phyloP scores from a whole-genome alignment of 441 rosid species.

The Euphorbia celastroides region DNA sequence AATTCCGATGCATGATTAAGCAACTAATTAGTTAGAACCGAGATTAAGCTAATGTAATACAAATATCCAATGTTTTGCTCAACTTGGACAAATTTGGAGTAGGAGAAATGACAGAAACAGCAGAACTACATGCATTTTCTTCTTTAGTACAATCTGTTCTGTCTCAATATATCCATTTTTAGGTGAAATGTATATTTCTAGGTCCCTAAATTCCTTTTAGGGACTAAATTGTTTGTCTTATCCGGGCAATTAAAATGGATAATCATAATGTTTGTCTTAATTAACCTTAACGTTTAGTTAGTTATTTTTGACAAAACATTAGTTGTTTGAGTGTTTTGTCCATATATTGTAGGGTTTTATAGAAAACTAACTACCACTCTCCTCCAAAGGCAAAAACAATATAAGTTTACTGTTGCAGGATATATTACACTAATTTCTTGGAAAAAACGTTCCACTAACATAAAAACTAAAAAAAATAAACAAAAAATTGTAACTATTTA shows the following conservation, averaged over 20 bases:
- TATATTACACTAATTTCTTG: conserved; percentile 18
- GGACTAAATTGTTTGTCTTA: conserved; percentile 20
- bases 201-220: conserved; percentile 25
- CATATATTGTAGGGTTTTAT: conserved; percentile 21
- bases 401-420: conserved; percentile 21
- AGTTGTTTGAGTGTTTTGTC: not conserved
- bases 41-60: not conserved
- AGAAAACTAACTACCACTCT: conserved; percentile 38
- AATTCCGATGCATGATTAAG: conserved; percentile 16
- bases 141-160: conserved; percentile 20
- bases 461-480: conserved; percentile 23
- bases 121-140: conserved; percentile 44
- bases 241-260: conserved; percentile 18
- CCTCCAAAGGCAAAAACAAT: too few species aligned
- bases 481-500: not conserved
- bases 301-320: conserved; percentile 26
- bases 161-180: conserved; percentile 31
- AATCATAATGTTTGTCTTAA: conserved; percentile 20
- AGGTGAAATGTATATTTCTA: conserved; percentile 49
- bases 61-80: not conserved
- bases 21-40: not conserved
- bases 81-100: conserved; percentile 32
- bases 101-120: conserved; percentile 59
- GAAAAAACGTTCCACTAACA: conserved; percentile 29
- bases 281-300: conserved; percentile 27